phyloP scores from a whole-genome alignment of 163 green algal species.

The Prototheca wickerhamii region DNA sequence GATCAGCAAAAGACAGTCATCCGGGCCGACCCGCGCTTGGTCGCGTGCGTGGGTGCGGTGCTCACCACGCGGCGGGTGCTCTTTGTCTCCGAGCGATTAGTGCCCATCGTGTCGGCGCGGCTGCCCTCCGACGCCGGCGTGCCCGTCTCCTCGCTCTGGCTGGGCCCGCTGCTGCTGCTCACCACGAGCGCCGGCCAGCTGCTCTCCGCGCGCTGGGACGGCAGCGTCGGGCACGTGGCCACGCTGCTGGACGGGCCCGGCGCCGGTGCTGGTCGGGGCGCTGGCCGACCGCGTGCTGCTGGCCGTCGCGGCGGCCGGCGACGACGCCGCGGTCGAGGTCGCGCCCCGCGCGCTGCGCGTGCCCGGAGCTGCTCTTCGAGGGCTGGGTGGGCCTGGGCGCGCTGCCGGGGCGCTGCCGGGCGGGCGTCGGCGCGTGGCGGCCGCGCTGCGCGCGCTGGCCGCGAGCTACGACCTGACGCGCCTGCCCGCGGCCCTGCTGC shows the following conservation, averaged over 20 bases:
- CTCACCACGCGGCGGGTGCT: conserved; percentile 56
- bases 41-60: conserved; percentile 38
- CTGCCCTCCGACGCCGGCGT: conserved; percentile 18
- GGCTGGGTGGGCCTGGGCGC: conserved; percentile 52
- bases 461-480: conserved; percentile 45
- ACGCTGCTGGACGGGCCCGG: conserved; percentile 22
- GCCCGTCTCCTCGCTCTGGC: conserved; percentile 58
- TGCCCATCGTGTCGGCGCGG: conserved; percentile 22
- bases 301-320: background rate
- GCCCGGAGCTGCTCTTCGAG: conserved; percentile 49
- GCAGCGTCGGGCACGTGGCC: conserved; percentile 28
- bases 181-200: conserved; percentile 44
- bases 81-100: conserved; percentile 46
- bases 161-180: conserved; percentile 61
- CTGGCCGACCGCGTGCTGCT: conserved; percentile 59
- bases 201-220: conserved; percentile 55
- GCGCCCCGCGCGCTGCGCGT: conserved; percentile 26
- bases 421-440: conserved; percentile 18
- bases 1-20: too few species aligned
- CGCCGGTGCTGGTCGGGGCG: conserved; percentile 38
- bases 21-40: background rate
- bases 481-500: conserved; percentile 37
- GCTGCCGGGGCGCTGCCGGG: conserved; percentile 37
- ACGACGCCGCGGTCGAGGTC: conserved; percentile 24
- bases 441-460: conserved; percentile 34